Conservation (phyloP, 73 alveolate species). For the Paramecium bursaria region DNA sequence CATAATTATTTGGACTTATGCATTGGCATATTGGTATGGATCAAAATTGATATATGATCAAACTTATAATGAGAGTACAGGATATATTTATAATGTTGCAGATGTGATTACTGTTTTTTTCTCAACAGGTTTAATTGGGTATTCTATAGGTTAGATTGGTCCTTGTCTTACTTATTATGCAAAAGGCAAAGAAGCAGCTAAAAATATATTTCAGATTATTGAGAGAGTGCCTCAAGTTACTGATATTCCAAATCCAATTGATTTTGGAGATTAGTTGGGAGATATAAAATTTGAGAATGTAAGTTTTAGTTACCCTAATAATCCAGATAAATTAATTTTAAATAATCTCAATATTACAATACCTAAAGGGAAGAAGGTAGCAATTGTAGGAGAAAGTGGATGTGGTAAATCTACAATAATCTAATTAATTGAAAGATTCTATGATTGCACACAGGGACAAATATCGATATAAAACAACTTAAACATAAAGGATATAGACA, state of each 20-base stretch:
- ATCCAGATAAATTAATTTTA: slow-evolving; percentile 66
- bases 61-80: slow-evolving; percentile 7
- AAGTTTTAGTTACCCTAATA: slow-evolving; percentile 79
- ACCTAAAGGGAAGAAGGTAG: slow-evolving; percentile 73
- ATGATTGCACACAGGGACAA: slow-evolving; percentile 81
- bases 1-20: not conserved
- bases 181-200: slow-evolving; percentile 42
- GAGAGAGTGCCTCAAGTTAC: slow-evolving; percentile 12
- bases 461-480: slow-evolving; percentile 58
- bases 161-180: not conserved
- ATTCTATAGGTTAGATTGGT: slow-evolving; percentile 32
- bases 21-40: slow-evolving; percentile 61
- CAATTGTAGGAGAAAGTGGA: slow-evolving; percentile 81
- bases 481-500: slow-evolving; percentile 75
- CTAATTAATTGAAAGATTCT: slow-evolving; percentile 84
- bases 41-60: slow-evolving; percentile 37
- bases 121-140: not conserved
- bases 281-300: slow-evolving; percentile 78
- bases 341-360: slow-evolving; percentile 71
- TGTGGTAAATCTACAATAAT: slow-evolving; percentile 83
- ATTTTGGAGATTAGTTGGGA: slow-evolving; percentile 50
- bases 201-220: slow-evolving; percentile 34
- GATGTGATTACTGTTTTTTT: slow-evolving; percentile 57
- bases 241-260: not conserved
- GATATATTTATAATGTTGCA: slow-evolving; percentile 20